Conservation (phyloP, 371 early-diverging fungal species). For the Blastocladiella emersonii region DNA sequence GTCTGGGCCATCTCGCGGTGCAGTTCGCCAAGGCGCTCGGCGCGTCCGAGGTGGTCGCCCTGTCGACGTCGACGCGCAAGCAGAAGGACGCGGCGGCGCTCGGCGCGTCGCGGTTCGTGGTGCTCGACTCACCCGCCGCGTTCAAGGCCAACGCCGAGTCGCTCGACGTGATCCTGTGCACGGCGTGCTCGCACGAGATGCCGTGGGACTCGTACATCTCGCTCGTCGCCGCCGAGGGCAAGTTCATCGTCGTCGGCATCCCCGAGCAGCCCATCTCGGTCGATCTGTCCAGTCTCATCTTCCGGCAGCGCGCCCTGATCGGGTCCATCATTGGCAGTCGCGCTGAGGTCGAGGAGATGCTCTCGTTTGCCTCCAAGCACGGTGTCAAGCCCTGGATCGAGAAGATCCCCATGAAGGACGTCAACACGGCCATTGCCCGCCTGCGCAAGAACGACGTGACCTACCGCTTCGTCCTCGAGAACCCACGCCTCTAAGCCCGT, state of each 20-base stretch:
- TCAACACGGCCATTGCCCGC: conserved; percentile 43
- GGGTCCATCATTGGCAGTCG: conserved; percentile 59
- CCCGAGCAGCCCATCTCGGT: conserved; percentile 44
- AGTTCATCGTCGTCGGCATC: conserved; percentile 44
- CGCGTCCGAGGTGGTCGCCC: conserved; percentile 45
- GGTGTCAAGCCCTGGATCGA: conserved; percentile 52
- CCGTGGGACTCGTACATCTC: conserved; percentile 32
- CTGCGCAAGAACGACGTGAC: conserved; percentile 47
- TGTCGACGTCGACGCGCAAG: conserved; percentile 54
- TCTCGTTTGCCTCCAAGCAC: conserved; percentile 52
- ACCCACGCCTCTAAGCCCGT: too few species aligned
- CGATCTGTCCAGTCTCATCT: conserved; percentile 26
- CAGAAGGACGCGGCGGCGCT: conserved; percentile 45
- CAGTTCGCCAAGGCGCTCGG: conserved; percentile 54
- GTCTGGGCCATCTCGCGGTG: conserved; percentile 53
- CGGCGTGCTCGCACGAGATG: conserved; percentile 33
- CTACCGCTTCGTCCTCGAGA: conserved; percentile 45
- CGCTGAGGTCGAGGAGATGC: conserved; percentile 40
- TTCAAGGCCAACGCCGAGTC: conserved; percentile 18
- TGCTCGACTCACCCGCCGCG: conserved; percentile 27
- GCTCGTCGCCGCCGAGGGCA: conserved; percentile 38
- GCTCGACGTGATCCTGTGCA: conserved; percentile 41
- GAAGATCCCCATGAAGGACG: conserved; percentile 38
- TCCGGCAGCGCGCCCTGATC: conserved; percentile 31
- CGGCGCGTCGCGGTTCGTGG: conserved; percentile 38